Evolutionary conservation across 1,139 yeast genomes (phyloP).

Genomic region (Candida frijolesensis): DNA sequence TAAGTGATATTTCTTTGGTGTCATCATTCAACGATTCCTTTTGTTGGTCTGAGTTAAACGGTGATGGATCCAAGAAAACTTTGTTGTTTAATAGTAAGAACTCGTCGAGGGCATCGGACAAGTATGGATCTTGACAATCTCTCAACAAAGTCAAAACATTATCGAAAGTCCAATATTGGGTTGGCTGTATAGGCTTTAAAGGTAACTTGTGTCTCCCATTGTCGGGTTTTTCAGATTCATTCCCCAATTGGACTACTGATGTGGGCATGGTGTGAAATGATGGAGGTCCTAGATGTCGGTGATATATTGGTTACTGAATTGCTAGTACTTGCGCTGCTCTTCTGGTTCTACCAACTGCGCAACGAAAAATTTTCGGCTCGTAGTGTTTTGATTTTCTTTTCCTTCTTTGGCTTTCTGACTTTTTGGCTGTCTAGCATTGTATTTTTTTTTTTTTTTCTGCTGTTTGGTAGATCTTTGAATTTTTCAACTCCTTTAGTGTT

Average conservation of each 20-base stretch:
- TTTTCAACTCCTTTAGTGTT: not conserved
- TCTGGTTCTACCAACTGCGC: not conserved
- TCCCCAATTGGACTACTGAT: conserved; percentile 4
- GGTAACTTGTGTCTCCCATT: conserved; percentile 15
- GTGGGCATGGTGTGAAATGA: not conserved
- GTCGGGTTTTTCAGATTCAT: not conserved
- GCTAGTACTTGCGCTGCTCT: not conserved
- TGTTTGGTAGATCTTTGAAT: not conserved
- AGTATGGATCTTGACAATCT: conserved; percentile 34
- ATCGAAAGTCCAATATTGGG: conserved; percentile 46
- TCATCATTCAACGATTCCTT: conserved; percentile 3
- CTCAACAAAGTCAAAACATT: conserved; percentile 40
- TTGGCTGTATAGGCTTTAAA: conserved; percentile 39
- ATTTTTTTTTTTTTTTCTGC: conserved; percentile 4
- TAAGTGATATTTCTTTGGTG: conserved; percentile 34
- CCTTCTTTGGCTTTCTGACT: not conserved
- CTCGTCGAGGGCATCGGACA: conserved; percentile 45
- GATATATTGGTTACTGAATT: not conserved
- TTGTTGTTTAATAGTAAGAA: conserved; percentile 41
- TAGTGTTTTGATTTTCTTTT: not conserved
- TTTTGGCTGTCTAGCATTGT: not conserved
- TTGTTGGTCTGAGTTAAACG: conserved; percentile 25
- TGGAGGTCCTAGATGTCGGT: not conserved
- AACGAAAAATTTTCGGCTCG: not conserved
- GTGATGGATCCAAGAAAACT: conserved; percentile 34